phyloP scores from a whole-genome alignment of 495 filamentous ascomycete species.

The Penicillium chermesinum region DNA sequence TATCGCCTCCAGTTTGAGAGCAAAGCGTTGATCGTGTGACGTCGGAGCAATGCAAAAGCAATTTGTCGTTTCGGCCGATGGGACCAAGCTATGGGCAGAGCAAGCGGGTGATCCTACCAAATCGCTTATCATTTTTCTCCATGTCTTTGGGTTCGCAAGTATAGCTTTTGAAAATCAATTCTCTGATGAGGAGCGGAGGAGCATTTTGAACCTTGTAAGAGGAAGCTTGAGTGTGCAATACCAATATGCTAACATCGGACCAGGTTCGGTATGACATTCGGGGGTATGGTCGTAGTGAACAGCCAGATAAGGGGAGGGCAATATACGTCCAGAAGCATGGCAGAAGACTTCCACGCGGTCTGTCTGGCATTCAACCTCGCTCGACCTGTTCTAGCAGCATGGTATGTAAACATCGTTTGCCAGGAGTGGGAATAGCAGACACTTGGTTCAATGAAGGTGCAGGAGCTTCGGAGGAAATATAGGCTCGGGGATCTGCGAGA shows the following conservation, averaged over 20 bases:
- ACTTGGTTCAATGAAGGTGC: not conserved
- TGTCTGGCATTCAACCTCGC: not conserved
- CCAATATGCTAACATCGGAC: not conserved
- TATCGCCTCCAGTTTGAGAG: too few relatives aligned
- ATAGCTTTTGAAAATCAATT: constrained; percentile 2
- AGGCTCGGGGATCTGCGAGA: not conserved
- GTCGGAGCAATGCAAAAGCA: not conserved
- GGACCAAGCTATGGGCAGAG: not conserved
- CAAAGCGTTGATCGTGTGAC: too few relatives aligned
- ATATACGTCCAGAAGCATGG: not conserved
- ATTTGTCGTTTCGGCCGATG: not conserved
- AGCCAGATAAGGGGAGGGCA: not conserved
- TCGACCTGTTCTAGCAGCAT: not conserved
- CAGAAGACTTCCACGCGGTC: not conserved
- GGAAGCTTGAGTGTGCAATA: too few relatives aligned
- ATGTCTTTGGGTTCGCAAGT: not conserved
- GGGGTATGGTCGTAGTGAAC: not conserved
- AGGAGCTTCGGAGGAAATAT: constrained; percentile 1
- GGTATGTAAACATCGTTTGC: not conserved
- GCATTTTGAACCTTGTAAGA: not conserved
- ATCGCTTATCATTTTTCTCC: not conserved
- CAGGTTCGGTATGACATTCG: constrained; percentile 1
- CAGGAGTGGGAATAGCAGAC: not conserved
- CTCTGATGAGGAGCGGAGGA: not conserved
- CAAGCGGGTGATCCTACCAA: not conserved